Conservation (phyloP, 495 filamentous ascomycete genomes). For the Aspergillus campestris region DNA sequence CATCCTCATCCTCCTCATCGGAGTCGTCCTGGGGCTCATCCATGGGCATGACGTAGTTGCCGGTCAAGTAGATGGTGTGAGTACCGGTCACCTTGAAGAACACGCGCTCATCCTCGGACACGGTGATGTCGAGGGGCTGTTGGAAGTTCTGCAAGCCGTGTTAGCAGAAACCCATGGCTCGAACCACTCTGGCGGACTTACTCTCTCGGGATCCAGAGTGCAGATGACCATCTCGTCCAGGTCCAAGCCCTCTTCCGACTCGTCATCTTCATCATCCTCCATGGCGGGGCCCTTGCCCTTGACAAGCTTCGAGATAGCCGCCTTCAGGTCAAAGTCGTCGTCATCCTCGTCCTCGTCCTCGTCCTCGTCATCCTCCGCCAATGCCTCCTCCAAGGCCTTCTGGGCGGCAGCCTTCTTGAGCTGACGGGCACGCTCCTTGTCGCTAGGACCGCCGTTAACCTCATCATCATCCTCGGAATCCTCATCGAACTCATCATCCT, state of each 20-base stretch:
- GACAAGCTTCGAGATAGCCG: constrained; percentile 52
- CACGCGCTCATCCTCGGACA: constrained; percentile 75
- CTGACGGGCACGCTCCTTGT: constrained; percentile 80
- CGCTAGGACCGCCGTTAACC: constrained; percentile 79
- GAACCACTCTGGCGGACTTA: constrained; percentile 23
- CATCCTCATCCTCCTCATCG: constrained; percentile 60
- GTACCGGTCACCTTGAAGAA: constrained; percentile 90
- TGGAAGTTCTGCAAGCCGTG: constrained; percentile 64
- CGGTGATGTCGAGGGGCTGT: constrained; percentile 86
- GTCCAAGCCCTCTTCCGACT: constrained; percentile 56
- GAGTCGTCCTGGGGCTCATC: constrained; percentile 51
- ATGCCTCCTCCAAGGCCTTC: constrained; percentile 55
- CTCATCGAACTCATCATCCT: constrained; percentile 57
- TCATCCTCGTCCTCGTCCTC: constrained; percentile 48
- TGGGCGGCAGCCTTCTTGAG: constrained; percentile 58
- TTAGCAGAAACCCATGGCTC: constrained; percentile 5
- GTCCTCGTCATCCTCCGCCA: constrained; percentile 55
- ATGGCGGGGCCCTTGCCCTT: constrained; percentile 78
- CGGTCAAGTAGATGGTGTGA: constrained; percentile 82
- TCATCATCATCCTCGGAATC: constrained; percentile 62
- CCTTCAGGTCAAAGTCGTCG: constrained; percentile 51
- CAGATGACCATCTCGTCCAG: constrained; percentile 87
- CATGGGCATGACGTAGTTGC: constrained; percentile 75
- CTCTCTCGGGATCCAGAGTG: constrained; percentile 80
- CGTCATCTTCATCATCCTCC: constrained; percentile 55